Base-by-base conservation (phyloP, 257 asterid species). In the Craterostigma plantagineum region DNA sequence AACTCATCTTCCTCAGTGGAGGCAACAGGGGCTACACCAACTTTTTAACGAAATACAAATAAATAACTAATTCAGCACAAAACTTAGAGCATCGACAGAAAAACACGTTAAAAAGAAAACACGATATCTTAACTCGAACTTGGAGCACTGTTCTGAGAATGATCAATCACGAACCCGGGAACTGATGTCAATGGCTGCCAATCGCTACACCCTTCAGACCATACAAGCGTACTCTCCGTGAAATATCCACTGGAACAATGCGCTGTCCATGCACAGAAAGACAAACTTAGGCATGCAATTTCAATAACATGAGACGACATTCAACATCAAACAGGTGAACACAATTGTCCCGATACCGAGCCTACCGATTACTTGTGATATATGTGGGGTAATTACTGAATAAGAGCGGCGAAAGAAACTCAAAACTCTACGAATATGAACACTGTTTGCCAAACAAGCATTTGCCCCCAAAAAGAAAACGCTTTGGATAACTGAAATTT, bases 221-320 rank as follows among this genome's bases (percentile, higher is more conserved):
- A 90, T 39, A 77, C 73, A 56, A 75, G 77, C 10, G 98, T 83
- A 57, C 44, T 66, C 48, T 55, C 70, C 14, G 67, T 54, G 53
- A 90, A 67, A 64, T 77, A 83, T 41, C 95, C 98, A 60, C 64
- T 69, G n/a, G 71, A 58, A 54, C 64, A 73, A 64, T 90, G 95
- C 63, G 63, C 98, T 90, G 84, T 52, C 63, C 75, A 75, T 45
- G 35, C 18, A 51, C 69, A 66, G 61, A 39, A 70, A 68, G 68
- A n/a, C 58, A 63, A 61, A 64, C 66, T 58, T 76, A 61, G 60
- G 54, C 62, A 58, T 42, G 38, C 42, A 38, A 54, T 41, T n/a
- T 44, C 42, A 55, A 60, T 39, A n/a, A n/a, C 34, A 55, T 43
- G 63, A 55, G 45, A 63, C 68, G n/a, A n/a, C n/a, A n/a, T n/a